Conservation (phyloP, 2,329 filamentous ascomycete genomes). For the Cytospora piceicola region DNA sequence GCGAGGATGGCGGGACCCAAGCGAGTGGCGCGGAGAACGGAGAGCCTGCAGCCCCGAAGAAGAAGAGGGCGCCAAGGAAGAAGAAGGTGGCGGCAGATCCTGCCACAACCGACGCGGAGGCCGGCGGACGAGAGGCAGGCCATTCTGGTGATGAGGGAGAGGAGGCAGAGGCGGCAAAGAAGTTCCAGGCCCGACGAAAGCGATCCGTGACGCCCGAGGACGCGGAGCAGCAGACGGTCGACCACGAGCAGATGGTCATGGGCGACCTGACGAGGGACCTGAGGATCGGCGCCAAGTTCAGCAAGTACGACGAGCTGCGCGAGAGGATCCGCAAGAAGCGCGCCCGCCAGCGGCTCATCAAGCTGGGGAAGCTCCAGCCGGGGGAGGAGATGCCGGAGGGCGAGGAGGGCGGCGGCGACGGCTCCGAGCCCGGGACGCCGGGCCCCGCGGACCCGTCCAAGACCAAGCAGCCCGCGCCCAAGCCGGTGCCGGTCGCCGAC, state of each 20-base stretch:
- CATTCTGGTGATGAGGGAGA: conserved; percentile 34
- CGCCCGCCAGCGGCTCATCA: conserved; percentile 22
- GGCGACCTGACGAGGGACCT: conserved; percentile 71
- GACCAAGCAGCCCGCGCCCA: conserved; percentile 32
- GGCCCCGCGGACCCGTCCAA: conserved; percentile 30
- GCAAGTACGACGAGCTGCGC: conserved; percentile 72
- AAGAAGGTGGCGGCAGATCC: conserved; percentile 20
- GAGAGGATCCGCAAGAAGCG: conserved; percentile 61
- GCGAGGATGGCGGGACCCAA: conserved; percentile 22
- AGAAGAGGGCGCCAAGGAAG: conserved; percentile 30
- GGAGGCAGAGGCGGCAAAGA: conserved; percentile 33
- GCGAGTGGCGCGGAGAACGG: conserved; percentile 31
- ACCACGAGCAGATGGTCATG: conserved; percentile 71
- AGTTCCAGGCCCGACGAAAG: conserved; percentile 39
- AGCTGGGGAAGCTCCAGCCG: conserved; percentile 24
- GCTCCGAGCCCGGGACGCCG: conserved; percentile 28
- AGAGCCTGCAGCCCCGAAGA: conserved; percentile 30
- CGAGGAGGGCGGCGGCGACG: conserved; percentile 27
- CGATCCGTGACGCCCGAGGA: conserved; percentile 65
- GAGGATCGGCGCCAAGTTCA: conserved; percentile 69
- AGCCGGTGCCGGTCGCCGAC: conserved; percentile 37
- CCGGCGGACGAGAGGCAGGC: conserved; percentile 11
- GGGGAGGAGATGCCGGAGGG: conserved; percentile 27
- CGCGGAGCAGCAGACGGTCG: conserved; percentile 65
- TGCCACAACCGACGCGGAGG: conserved; percentile 1